Percentiles rank a stretch among this genome's conserved stretches.
Evolutionary conservation across 2,329 filamentous ascomycete genomes (phyloP).

Genomic region (Pleoardoris graminearum): DNA sequence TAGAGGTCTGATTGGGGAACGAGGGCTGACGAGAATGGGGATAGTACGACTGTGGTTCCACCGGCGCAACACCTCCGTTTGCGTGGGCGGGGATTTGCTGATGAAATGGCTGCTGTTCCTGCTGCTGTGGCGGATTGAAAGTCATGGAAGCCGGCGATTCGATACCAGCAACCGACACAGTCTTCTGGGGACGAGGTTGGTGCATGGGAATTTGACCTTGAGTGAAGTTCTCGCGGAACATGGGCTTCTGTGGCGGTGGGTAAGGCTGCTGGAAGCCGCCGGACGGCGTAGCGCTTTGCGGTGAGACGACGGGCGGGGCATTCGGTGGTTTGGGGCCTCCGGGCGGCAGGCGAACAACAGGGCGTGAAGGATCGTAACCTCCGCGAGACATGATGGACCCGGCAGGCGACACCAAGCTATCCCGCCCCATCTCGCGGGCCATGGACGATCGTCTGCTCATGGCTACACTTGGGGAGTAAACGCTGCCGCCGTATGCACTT

Average conservation of each 20-base stretch:
- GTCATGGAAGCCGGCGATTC: conserved; percentile 74
- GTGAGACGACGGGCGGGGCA: conserved; percentile 35
- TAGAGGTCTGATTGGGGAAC: conserved; percentile 70
- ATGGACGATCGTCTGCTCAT: conserved; percentile 85
- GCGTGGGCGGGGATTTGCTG: conserved; percentile 87
- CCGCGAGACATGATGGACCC: conserved; percentile 74
- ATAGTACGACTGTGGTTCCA: conserved; percentile 51
- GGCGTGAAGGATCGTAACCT: conserved; percentile 63
- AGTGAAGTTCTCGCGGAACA: conserved; percentile 61
- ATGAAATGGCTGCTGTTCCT: conserved; percentile 85
- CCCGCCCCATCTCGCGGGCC: conserved; percentile 67
- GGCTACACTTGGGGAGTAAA: conserved; percentile 84
- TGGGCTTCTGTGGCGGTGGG: conserved; percentile 58
- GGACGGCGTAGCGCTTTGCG: conserved; percentile 47
- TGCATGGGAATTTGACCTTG: conserved; percentile 74
- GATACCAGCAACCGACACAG: conserved; percentile 89
- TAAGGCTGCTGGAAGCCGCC: conserved; percentile 58
- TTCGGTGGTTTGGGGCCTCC: conserved; percentile 47
- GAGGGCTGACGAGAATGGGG: conserved; percentile 69
- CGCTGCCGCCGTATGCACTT: conserved; percentile 80
- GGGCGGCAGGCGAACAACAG: conserved; percentile 83
- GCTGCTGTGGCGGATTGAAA: conserved; percentile 63
- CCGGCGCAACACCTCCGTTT: conserved; percentile 58
- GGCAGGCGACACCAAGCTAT: conserved; percentile 77
- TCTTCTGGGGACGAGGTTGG: conserved; percentile 91